Base-by-base conservation (phyloP, 2,329 filamentous ascomycete genomes). In the Gnomoniopsis smithogilvyi region DNA sequence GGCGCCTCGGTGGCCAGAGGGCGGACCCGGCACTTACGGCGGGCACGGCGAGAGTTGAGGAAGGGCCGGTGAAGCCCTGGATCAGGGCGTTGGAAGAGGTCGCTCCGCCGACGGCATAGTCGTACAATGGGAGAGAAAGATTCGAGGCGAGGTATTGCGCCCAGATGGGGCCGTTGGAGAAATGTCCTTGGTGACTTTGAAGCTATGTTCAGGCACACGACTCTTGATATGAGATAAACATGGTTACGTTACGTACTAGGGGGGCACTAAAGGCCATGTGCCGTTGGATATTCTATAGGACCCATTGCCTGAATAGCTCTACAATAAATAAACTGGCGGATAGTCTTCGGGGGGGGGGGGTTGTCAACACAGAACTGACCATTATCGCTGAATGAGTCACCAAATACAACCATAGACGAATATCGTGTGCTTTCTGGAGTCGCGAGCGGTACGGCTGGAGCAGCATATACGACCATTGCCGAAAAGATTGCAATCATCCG, bases 51-150 rank as follows among this genome's bases (percentile, higher is more conserved):
- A 54, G 46, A 2, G 51, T 54, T 4, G 51, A 54, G 6, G 11
- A 38, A 11, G 51, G 41, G 2, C 51, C 51, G 17, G 51, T 54
- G 51, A 45, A 54, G 33, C 63, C 63, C 17, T 56, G 61, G 51
- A 61, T 56, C 34, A 65, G 58, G 21, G 56, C 52, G 53, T 34
- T 48, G 50, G 55, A 45, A 1, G 52, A 50, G 3, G 48, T 36
- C 8, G 54, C 34, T n/a, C 21, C 43, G 17, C 36, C 45, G 21
- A 21, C 36, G 53, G 48, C 51, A 38, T 46, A 54, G 51, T 54
- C 51, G 38, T 54, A 54, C 17, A 54, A 41, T 2, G 51, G 51
- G 38, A 46, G 24, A 26, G 51, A 54, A 41, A 54, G 51, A 41
- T 34, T 54, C 22, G 38, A 4, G 4, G 51, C n/a, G 24, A 54